phyloP scores from a whole-genome alignment of 768 basidiomycete species.

The Clitopilus passeckerianus region DNA sequence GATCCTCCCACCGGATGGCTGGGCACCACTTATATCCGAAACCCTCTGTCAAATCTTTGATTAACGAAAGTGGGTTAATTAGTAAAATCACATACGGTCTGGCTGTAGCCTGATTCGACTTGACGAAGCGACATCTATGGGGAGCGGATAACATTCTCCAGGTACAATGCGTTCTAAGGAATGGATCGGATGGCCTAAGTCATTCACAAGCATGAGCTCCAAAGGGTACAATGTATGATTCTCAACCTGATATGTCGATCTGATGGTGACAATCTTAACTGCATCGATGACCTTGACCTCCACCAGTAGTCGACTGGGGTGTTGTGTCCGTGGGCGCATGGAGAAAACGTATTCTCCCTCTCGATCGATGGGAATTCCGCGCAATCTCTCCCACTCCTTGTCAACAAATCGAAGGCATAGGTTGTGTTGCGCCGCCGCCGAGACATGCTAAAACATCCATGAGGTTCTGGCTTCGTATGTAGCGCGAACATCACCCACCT shows the following conservation, averaged over 20 bases:
- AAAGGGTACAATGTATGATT: slow-evolving; percentile 90
- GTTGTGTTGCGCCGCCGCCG: slow-evolving; percentile 71
- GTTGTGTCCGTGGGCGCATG: slow-evolving; percentile 75
- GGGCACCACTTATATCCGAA: slow-evolving; percentile 95
- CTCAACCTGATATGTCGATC: slow-evolving; percentile 89
- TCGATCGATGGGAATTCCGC: slow-evolving; percentile 84
- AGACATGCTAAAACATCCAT: slow-evolving; percentile 43
- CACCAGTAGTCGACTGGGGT: slow-evolving; percentile 77
- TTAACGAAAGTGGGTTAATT: neutral
- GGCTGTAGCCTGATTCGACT: slow-evolving; percentile 85
- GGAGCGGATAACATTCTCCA: slow-evolving; percentile 83
- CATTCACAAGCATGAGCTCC: slow-evolving; percentile 87
- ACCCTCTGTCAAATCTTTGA: slow-evolving; percentile 54
- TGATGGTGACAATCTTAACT: slow-evolving; percentile 89
- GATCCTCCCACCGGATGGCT: slow-evolving; percentile 85
- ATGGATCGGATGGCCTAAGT: slow-evolving; percentile 74
- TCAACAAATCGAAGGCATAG: slow-evolving; percentile 82
- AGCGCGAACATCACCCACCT: slow-evolving; percentile 44
- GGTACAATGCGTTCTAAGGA: slow-evolving; percentile 87
- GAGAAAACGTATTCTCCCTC: slow-evolving; percentile 90
- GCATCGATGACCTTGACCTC: slow-evolving; percentile 89
- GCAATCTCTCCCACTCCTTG: slow-evolving; percentile 85
- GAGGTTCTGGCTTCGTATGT: neutral
- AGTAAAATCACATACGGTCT: slow-evolving; percentile 62
- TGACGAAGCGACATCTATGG: slow-evolving; percentile 83